Base-by-base conservation (phyloP, 495 filamentous ascomycete genomes). In the Hypomontagnella submonticulosa region DNA sequence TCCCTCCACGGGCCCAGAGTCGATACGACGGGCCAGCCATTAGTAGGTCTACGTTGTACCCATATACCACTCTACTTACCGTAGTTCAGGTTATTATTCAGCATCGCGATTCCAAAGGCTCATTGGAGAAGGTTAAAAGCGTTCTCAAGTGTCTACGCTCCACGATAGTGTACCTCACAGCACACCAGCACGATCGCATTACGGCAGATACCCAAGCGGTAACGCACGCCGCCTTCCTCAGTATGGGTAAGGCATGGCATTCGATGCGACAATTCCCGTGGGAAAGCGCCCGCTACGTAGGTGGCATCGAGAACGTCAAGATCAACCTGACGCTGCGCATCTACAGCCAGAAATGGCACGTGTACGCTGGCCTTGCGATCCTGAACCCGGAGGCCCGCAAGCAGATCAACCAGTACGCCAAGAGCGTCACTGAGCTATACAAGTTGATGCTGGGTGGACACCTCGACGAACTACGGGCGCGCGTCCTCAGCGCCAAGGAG, bases 251-350 rank as follows among this genome's bases (percentile, higher is more conserved):
- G 37, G 95, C 95, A 33, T 99, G 95, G 95, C 88, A 89, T 66
- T 92, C 92, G 18, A 97, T 92, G 74, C 80, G 88, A 30, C 92
- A 97, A 69, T 98, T 97, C 69, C 95, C 95, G 1, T 99, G 95
- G 95, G 95, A 99, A 66, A 87, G 91, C 43, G 85, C 87, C 5
- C 92, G 94, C 58, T 99, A 97, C 80, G 84, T 96, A 3, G 94
- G 95, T 50, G 95, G 96, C 19, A 97, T 99, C 72, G 95, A 99
- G 79, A 99, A 99, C 77, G 92, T 98, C 72, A 99, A 99, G 80
- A 97, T 97, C 77, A 99, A 99, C 76, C 87, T 97, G 61, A 98
- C 92, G 37, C 78, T 99, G 61, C 92, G 95, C 68, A 99, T 99
- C 76, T 99, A 97, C 79, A 88, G 90, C 58, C 96, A 96, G 75